Evolutionary conservation across 2,329 filamentous ascomycete species (phyloP), one percentile per base, ranked within the genome.

Genomic region (Trichoderma endophyticum): DNA sequence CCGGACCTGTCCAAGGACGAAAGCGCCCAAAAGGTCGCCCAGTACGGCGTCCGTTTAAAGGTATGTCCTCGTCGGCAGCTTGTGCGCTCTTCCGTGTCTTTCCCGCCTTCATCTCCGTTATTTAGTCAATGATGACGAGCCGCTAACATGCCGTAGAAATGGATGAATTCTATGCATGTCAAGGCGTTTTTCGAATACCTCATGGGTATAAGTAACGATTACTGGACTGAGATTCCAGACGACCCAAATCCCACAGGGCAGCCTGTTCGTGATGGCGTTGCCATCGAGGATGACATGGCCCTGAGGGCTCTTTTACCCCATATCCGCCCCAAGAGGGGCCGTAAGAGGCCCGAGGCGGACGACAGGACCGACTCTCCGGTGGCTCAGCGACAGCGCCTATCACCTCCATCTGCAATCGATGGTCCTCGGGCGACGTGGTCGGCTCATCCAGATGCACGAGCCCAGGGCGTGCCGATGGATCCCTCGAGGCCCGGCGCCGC

Each of bases 161-260:
- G 95, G 95, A 96, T 98, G 93, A 93, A 94, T 79, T 95, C 94
- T 6, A 95, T 97, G 92, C 95, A 97, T 80, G 90, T 97, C 67
- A 93, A 97, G 84, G 93, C 94, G 12, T 98, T 98, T 80, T 98
- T 97, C 78, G 94, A 97, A 79, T 98, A 94, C 79, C 88, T 97
- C 24, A 86, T 95, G 74, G 89, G 90, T 63, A 94, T 94, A 74
- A 84, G 88, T 30, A 94, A 97, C 80, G 83, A 89, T 0, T 98
- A 98, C 81, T 97, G 92, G 84, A 90, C 88, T 18, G 88, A 93
- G 43, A 87, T 97, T 28, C 94, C 94, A 0, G 83, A 86, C 6
- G 86, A 87, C 15, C 84, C 88, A 34, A 88, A 90, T 69, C 89
- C 91, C 3, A 85, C 91, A 43, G 87, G 88, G 30, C 86, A 90